Evolutionary conservation across 179 eudicot genomes (phyloP).

Genomic region (Sideroxylon spinosum): DNA sequence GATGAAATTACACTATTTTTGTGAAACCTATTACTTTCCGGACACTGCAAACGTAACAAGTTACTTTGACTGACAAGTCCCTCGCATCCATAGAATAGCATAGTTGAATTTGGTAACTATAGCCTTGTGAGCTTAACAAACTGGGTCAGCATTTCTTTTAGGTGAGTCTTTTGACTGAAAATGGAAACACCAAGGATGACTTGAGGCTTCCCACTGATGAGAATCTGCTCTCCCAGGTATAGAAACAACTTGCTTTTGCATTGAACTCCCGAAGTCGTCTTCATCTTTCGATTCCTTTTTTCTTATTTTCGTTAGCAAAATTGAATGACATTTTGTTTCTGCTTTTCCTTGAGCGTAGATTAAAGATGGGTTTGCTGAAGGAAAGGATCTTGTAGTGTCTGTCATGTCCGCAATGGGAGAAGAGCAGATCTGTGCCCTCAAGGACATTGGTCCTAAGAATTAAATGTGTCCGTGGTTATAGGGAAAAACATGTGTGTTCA

Average conservation of each 20-base stretch:
- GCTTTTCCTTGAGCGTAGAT: slow-evolving; percentile 9
- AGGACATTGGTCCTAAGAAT: slow-evolving; percentile 24
- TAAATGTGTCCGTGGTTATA: not conserved
- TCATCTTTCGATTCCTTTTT: not conserved
- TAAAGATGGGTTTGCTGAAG: slow-evolving; percentile 26
- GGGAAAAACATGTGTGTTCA: not conserved
- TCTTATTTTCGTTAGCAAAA: not conserved
- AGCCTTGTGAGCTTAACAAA: not conserved
- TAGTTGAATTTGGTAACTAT: not conserved
- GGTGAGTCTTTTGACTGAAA: slow-evolving; percentile 32
- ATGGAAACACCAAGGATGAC: slow-evolving; percentile 30
- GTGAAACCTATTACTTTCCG: not conserved
- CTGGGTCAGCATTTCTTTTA: not conserved
- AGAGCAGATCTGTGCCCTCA: slow-evolving; percentile 26
- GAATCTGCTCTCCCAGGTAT: slow-evolving; percentile 12
- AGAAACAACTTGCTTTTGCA: too few species aligned
- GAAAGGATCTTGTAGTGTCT: slow-evolving; percentile 30
- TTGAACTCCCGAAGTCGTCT: too few species aligned
- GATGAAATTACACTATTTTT: not conserved
- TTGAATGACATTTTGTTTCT: not conserved
- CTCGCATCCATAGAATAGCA: not conserved
- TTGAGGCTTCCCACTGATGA: slow-evolving; percentile 30
- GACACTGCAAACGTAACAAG: not conserved
- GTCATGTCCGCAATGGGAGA: slow-evolving; percentile 33
- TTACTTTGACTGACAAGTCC: not conserved